Conservation (phyloP, 208 protist species). For the Crithidia thermophila region DNA sequence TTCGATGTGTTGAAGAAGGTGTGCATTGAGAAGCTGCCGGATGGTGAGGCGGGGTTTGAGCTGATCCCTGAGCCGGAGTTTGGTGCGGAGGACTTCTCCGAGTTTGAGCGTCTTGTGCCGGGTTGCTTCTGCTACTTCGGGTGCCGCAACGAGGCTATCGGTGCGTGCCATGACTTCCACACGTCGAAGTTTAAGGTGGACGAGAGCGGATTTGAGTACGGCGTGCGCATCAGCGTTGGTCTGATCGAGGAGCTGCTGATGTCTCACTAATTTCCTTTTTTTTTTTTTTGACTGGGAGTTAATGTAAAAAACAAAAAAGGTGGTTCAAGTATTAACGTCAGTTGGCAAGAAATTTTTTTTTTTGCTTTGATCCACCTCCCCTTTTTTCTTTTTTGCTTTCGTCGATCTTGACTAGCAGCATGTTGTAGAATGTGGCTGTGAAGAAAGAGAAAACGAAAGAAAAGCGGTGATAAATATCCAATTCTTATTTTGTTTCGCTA, state of each 20-base stretch:
- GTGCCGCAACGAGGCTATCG: conserved; percentile 27
- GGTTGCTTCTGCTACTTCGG: conserved; percentile 66
- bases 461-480: no score
- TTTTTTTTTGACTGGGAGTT: background rate
- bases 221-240: conserved; percentile 47
- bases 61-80: conserved; percentile 44
- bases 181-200: conserved; percentile 54
- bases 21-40: conserved; percentile 36
- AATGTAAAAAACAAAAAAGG: background rate
- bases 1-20: conserved; percentile 52
- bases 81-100: conserved; percentile 65
- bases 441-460: no score
- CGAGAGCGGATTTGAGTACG: conserved; percentile 50
- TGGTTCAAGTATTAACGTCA: no score
- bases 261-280: background rate
- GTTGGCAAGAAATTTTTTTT: no score
- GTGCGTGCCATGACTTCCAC: conserved; percentile 46
- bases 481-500: no score
- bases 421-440: no score
- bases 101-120: conserved; percentile 60
- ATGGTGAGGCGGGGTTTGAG: conserved; percentile 36
- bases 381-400: no score
- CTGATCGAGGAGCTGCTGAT: conserved; percentile 54
- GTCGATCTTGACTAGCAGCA: no score
- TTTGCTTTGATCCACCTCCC: no score